Conservation (phyloP, 2,329 filamentous ascomycete genomes). For the Aureobasidium uvarum region DNA sequence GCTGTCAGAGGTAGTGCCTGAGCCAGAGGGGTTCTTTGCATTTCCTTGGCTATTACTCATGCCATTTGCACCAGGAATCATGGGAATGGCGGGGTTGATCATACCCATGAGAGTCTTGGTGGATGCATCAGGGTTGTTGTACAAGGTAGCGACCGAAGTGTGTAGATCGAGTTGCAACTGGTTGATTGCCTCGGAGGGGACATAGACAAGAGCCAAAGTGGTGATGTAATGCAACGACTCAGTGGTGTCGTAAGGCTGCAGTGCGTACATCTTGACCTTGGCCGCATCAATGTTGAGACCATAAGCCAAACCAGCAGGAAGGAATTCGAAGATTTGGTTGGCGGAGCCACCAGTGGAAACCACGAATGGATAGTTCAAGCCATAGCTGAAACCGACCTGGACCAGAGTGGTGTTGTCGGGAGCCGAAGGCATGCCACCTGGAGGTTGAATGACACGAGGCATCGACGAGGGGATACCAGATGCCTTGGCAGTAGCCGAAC, state of each 20-base stretch:
- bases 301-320: conserved; percentile 69
- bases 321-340: conserved; percentile 77
- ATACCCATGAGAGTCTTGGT: conserved; percentile 70
- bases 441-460: conserved; percentile 73
- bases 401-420: conserved; percentile 69
- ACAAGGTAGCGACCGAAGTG: conserved; percentile 69
- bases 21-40: conserved; percentile 40
- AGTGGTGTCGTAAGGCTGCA: conserved; percentile 74
- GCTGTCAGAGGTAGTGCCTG: conserved; percentile 37
- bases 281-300: conserved; percentile 53
- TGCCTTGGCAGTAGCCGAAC: conserved; percentile 42
- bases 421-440: conserved; percentile 54
- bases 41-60: conserved; percentile 44
- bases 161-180: conserved; percentile 67
- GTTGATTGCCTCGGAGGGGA: conserved; percentile 48
- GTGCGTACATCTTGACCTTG: conserved; percentile 64
- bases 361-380: conserved; percentile 82
- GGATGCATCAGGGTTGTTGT: conserved; percentile 66
- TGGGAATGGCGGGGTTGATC: conserved; percentile 80
- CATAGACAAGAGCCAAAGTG: conserved; percentile 62
- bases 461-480: conserved; percentile 63
- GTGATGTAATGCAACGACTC: conserved; percentile 72
- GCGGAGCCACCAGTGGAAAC: conserved; percentile 68
- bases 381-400: conserved; percentile 79
- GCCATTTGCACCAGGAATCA: conserved; percentile 52